Evolutionary conservation across 176 grass and related monocot species (phyloP).

Genomic region (Bromus sterilis): DNA sequence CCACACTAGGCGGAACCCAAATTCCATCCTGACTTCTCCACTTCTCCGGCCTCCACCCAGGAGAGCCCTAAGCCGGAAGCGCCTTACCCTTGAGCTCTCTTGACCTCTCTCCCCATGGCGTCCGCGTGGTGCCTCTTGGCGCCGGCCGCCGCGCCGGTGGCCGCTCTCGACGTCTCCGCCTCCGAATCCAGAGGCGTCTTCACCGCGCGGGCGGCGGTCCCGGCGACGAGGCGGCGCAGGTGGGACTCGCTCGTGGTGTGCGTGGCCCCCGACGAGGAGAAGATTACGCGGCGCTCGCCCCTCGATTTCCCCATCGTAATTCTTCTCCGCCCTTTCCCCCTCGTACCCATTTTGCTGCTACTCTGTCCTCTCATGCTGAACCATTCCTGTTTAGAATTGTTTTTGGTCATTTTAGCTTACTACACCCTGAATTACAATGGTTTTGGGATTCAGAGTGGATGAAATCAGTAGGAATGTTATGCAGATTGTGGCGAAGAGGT

Average conservation of each 20-base stretch:
- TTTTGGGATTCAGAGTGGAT: neutral
- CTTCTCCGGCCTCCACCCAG: neutral
- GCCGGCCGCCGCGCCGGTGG: conserved; percentile 10
- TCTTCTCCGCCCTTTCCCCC: neutral
- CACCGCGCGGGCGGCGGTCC: neutral
- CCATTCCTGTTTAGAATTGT: neutral
- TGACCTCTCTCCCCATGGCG: conserved; percentile 28
- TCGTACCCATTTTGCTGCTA: neutral
- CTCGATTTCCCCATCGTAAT: conserved; percentile 89
- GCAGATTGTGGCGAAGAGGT: neutral
- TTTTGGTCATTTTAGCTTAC: neutral
- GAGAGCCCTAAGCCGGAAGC: neutral
- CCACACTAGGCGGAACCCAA: neutral
- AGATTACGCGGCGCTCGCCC: conserved; percentile 73
- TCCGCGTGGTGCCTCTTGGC: conserved; percentile 44
- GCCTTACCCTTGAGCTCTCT: neutral
- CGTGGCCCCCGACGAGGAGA: conserved; percentile 71
- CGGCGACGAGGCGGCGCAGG: neutral
- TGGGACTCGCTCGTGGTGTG: conserved; percentile 42
- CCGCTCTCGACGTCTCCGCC: neutral
- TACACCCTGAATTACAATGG: neutral
- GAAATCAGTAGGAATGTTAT: neutral
- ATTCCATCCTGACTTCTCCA: conserved; percentile 30
- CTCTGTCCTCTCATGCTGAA: neutral
- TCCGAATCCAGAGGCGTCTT: neutral